These are phyloP conservation scores for Backusella circina DNA, from an alignment of 192 early-diverging fungal genomes.

Conservation along the genomic window DNA sequence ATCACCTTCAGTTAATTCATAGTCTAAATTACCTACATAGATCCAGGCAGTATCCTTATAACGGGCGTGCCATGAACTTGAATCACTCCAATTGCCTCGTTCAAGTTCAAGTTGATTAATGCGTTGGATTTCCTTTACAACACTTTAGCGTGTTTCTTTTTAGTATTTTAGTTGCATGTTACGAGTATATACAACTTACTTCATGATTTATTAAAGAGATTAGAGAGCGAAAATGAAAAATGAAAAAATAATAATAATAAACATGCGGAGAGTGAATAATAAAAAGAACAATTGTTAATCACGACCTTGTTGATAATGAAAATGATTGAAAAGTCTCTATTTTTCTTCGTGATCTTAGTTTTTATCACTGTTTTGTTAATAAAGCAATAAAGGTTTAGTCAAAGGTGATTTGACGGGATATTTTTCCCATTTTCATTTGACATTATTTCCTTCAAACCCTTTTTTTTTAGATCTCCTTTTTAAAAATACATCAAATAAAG, in stretches of 20 bases:
- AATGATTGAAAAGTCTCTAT: no score
- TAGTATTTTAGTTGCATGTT: background rate
- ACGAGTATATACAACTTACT: background rate
- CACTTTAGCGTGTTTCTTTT: conserved; percentile 38
- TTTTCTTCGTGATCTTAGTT: background rate
- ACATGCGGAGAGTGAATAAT: background rate
- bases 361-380: background rate
- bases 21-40: conserved; percentile 82
- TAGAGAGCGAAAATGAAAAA: background rate
- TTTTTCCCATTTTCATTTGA: background rate
- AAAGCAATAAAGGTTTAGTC: no score
- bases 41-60: conserved; percentile 90
- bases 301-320: no score
- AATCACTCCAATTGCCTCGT: conserved; percentile 45
- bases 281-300: no score
- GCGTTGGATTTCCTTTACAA: conserved; percentile 80
- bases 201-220: background rate
- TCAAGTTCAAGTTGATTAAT: conserved; percentile 71
- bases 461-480: conserved; percentile 4
- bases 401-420: background rate
- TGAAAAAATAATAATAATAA: background rate
- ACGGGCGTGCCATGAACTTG: conserved; percentile 86
- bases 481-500: background rate
- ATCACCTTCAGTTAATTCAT: conserved; percentile 89
- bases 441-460: background rate